Evolutionary conservation across 2,329 filamentous ascomycete genomes (phyloP).

Genomic region (Parastagonospora avenae): DNA sequence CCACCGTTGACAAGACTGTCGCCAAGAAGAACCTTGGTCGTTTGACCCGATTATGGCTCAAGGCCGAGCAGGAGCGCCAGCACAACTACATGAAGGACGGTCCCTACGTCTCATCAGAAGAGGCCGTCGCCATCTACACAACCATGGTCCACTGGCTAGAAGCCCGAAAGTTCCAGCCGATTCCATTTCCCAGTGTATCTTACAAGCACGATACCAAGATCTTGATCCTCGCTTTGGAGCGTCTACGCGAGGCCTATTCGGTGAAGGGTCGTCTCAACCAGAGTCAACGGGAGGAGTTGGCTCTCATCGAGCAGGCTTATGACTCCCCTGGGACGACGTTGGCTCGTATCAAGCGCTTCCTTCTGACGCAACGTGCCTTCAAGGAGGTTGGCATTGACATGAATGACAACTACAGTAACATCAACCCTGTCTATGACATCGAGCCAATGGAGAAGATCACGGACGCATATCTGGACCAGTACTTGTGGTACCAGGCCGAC

Average conservation of each 20-base stretch:
- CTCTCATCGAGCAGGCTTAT: constrained; percentile 96
- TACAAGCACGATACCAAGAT: constrained; percentile 99
- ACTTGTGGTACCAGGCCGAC: constrained; percentile 98
- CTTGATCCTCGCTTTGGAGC: constrained; percentile 90
- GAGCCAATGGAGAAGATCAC: constrained; percentile 99
- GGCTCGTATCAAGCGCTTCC: constrained; percentile 95
- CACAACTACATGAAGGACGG: constrained; percentile 99
- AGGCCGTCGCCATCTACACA: constrained; percentile 98
- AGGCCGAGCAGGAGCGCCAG: constrained; percentile 96
- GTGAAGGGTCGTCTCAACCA: constrained; percentile 97
- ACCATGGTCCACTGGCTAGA: constrained; percentile 99
- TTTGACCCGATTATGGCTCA: constrained; percentile 92
- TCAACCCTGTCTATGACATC: constrained; percentile 98
- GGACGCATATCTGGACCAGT: constrained; percentile 97
- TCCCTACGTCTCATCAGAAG: constrained; percentile 96
- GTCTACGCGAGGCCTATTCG: constrained; percentile 92
- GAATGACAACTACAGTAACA: constrained; percentile 99
- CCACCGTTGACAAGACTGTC: constrained; percentile 98
- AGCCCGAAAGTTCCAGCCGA: constrained; percentile 96
- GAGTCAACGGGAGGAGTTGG: constrained; percentile 94
- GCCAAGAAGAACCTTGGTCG: constrained; percentile 99
- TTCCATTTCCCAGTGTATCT: constrained; percentile 97
- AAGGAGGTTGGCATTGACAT: constrained; percentile 99
- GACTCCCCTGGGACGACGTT: constrained; percentile 96
- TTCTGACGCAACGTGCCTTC: constrained; percentile 96